Percentiles rank a stretch among this genome's conserved stretches.
Conservation (phyloP, 192 early-diverging fungal genomes). For the Radiomyces spectabilis region DNA sequence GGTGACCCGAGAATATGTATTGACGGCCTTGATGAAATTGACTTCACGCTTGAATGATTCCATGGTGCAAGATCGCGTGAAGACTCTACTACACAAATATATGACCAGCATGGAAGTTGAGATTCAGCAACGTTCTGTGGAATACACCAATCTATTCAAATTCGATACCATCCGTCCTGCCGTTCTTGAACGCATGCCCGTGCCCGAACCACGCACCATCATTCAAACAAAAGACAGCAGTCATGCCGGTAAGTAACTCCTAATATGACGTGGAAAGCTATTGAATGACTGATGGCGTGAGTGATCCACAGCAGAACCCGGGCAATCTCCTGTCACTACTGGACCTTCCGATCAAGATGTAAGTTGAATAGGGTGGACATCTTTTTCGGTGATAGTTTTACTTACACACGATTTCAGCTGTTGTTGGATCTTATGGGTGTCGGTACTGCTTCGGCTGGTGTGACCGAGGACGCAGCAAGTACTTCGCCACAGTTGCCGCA, state of each 20-base stretch:
- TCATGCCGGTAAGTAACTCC: too few species aligned
- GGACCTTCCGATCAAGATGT: constrained; percentile 49
- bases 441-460: constrained; percentile 37
- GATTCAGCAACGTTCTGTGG: constrained; percentile 91
- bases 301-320: too few species aligned
- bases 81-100: constrained; percentile 51
- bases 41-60: constrained; percentile 66
- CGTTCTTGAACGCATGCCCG: constrained; percentile 92
- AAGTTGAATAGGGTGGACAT: constrained; percentile 23
- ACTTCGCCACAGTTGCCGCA: too few species aligned
- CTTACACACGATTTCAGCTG: constrained; percentile 17
- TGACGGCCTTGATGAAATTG: constrained; percentile 88
- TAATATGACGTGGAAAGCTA: too few species aligned
- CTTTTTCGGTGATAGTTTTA: constrained; percentile 15
- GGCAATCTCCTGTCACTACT: too few species aligned
- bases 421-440: constrained; percentile 70
- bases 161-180: constrained; percentile 64
- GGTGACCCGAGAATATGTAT: constrained; percentile 70
- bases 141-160: constrained; percentile 78
- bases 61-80: constrained; percentile 41
- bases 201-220: constrained; percentile 51
- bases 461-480: constrained; percentile 6
- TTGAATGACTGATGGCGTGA: too few species aligned
- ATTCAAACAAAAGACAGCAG: constrained; percentile 22
- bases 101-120: constrained; percentile 77